Base-by-base conservation (phyloP, 208 protist species). In the Trypanosoma melophagium region DNA sequence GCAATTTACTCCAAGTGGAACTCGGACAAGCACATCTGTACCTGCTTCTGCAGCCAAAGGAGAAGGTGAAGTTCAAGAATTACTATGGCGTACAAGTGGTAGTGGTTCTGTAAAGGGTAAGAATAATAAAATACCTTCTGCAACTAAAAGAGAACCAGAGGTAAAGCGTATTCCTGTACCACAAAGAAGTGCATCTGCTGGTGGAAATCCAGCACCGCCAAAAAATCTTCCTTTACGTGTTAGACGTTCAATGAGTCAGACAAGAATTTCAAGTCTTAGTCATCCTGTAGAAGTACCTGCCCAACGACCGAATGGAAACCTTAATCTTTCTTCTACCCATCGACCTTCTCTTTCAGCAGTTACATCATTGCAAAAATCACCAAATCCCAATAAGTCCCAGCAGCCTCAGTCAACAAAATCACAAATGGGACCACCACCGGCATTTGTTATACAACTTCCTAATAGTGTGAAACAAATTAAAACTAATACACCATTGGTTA, bases 31-130 rank as follows among this genome's bases (percentile, higher is more conserved):
- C 49, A 38, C 41, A 10, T 67, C 62, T 52, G 41, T 41, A 10
- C n/a, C 62, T 45, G n/a, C 24, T 25, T 59, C 62, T 50, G n/a
- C 17, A 28, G 38, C 24, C 2, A 5, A 38, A 14, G 13, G 54
- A 25, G 10, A 52, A 16, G n/a, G 35, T 24, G 52, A 41, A 40
- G 21, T 50, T 13, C 31, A 52, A 22, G 22, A 59, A 49, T 21
- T 90, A 28, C 79, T 86, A 61, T 93, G 87, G 84, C 81, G 80
- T 64, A 90, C 83, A 0, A 77, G 82, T 55, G 80, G 68, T 62
- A 66, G 75, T 14, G 84, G 74, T 24, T 64, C 41, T 50, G 80
- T 93, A 24, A 66, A 76, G n/a, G 53, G 77, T 17, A 76, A 69
- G 21, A 68, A 70, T 45, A 53, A 57, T 45, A 22, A 60, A 17